phyloP scores from a whole-genome alignment of 495 filamentous ascomycete species.

The Penicillium pancosmium region DNA sequence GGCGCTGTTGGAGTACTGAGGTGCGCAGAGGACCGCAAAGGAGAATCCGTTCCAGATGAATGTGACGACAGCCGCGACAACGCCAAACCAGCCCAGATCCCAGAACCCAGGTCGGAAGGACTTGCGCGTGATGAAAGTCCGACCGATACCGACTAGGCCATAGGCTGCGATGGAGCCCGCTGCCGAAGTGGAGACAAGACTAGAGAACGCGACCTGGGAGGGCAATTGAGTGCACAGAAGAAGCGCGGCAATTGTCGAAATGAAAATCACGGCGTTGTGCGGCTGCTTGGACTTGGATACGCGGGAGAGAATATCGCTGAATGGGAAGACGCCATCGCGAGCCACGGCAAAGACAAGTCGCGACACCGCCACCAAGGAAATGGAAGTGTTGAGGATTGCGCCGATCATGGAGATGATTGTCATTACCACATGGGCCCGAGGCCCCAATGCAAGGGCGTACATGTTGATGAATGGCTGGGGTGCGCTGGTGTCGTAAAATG shows the following conservation, averaged over 20 bases:
- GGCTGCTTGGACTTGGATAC: constrained; percentile 41
- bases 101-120: constrained; percentile 35
- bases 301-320: constrained; percentile 32
- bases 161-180: constrained; percentile 42
- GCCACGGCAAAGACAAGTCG: constrained; percentile 44
- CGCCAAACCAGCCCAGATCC: constrained; percentile 36
- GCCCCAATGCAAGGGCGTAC: constrained; percentile 39
- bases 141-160: constrained; percentile 37
- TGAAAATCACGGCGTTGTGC: constrained; percentile 42
- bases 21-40: constrained; percentile 38
- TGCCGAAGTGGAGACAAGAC: constrained; percentile 38
- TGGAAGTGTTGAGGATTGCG: constrained; percentile 40
- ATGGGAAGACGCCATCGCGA: constrained; percentile 41
- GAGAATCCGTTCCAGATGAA: constrained; percentile 42
- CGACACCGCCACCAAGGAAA: constrained; percentile 41
- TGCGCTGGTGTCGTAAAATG: constrained; percentile 30
- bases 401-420: constrained; percentile 40
- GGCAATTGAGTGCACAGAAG: constrained; percentile 40
- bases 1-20: constrained; percentile 31
- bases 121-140: constrained; percentile 36
- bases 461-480: constrained; percentile 45
- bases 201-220: constrained; percentile 38
- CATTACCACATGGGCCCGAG: constrained; percentile 38
- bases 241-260: constrained; percentile 33
- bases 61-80: constrained; percentile 34